A percentile compares a stretch with the other conserved stretches of the same genome.
Evolutionary conservation across 495 filamentous ascomycete species (phyloP).

Genomic region (Cetradonia linearis): DNA sequence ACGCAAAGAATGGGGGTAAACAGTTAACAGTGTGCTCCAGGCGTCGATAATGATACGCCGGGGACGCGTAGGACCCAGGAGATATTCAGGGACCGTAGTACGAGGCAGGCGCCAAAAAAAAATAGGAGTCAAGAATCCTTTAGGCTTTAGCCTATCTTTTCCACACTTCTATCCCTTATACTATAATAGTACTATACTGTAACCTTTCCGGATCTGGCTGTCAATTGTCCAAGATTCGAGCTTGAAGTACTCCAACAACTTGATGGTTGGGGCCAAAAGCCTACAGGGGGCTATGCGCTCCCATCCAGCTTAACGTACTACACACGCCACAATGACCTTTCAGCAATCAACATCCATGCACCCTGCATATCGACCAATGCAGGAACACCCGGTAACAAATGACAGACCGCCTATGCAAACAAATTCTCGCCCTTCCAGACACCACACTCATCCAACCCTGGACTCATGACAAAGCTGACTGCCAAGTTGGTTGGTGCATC

Average conservation of each 20-base stretch:
- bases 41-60: background rate
- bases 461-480: background rate
- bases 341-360: background rate
- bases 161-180: too few relatives aligned
- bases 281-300: too few relatives aligned
- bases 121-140: too few relatives aligned
- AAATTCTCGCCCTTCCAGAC: background rate
- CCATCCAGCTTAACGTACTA: too few relatives aligned
- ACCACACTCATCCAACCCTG: background rate
- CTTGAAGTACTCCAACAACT: background rate
- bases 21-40: background rate
- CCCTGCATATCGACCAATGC: background rate
- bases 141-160: too few relatives aligned
- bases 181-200: too few relatives aligned
- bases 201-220: background rate
- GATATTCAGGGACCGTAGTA: background rate
- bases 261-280: background rate
- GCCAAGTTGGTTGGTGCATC: background rate
- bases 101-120: conserved; percentile 1
- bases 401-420: background rate
- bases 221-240: background rate
- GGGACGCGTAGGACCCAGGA: background rate
- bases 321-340: background rate
- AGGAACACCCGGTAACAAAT: background rate
- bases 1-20: background rate